A percentile compares a stretch with the other conserved stretches of the same genome.
Evolutionary conservation across 768 basidiomycete species (phyloP).

Genomic region (Tulasnella sp.): DNA sequence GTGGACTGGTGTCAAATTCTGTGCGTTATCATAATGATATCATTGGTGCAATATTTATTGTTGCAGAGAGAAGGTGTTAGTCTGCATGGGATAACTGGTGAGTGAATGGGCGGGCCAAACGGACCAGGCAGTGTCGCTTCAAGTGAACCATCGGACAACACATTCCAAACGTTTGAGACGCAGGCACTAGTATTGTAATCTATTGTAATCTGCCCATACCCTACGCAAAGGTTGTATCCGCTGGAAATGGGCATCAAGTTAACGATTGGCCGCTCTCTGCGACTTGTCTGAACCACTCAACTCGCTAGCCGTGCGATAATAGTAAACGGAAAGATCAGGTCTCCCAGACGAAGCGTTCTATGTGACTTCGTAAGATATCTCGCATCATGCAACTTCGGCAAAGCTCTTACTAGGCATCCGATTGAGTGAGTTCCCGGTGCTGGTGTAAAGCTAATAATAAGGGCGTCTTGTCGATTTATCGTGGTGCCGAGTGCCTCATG

Average conservation of each 20-base stretch:
- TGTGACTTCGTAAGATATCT: not conserved
- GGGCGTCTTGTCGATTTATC: not conserved
- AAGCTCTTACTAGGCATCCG: not conserved
- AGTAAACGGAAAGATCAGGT: not conserved
- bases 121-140: too few relatives aligned
- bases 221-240: not conserved
- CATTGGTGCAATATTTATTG: not conserved
- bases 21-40: not conserved
- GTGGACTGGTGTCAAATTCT: not conserved
- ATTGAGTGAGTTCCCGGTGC: not conserved
- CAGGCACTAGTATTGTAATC: not conserved
- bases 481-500: not conserved
- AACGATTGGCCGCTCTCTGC: not conserved
- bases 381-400: not conserved
- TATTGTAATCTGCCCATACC: not conserved
- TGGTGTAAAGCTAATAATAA: not conserved
- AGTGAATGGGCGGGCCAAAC: not conserved
- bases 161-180: too few relatives aligned
- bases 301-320: not conserved
- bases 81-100: not conserved
- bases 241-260: not conserved
- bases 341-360: not conserved
- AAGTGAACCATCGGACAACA: too few relatives aligned
- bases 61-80: not conserved
- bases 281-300: not conserved